Conservation (phyloP, 73 alveolate genomes). For the Stentor roeselii region DNA sequence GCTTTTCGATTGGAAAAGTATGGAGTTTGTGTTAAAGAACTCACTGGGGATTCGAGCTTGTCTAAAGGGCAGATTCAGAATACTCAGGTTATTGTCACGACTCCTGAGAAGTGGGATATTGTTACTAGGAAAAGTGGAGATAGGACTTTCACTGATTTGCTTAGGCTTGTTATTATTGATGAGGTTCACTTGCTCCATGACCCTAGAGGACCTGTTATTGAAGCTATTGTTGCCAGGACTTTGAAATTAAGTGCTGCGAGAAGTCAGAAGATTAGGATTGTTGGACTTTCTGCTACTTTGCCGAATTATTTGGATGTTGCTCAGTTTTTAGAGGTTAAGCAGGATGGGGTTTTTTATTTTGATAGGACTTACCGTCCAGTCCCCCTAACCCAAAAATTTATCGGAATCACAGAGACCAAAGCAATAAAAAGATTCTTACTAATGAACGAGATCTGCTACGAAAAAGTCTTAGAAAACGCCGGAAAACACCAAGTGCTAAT, state of each 20-base stretch:
- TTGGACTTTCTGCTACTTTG: slow-evolving; percentile 99
- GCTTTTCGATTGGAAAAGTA: slow-evolving; percentile 33
- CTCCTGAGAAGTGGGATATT: slow-evolving; percentile 99
- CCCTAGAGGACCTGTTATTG: slow-evolving; percentile 99
- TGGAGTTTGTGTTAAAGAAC: slow-evolving; percentile 92
- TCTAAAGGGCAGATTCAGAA: slow-evolving; percentile 93
- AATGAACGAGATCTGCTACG: slow-evolving; percentile 98
- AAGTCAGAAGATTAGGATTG: slow-evolving; percentile 88
- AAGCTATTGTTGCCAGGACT: slow-evolving; percentile 98
- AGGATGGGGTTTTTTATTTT: slow-evolving; percentile 80
- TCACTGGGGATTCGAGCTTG: slow-evolving; percentile 98
- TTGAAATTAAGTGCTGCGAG: slow-evolving; percentile 90
- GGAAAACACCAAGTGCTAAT: slow-evolving; percentile 92
- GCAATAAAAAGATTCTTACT: slow-evolving; percentile 95
- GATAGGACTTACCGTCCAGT: slow-evolving; percentile 98
- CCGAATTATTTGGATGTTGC: slow-evolving; percentile 99
- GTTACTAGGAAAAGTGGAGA: slow-evolving; percentile 97
- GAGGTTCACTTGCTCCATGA: slow-evolving; percentile 99
- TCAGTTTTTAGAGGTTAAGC: slow-evolving; percentile 82
- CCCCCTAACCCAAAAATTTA: slow-evolving; percentile 92
- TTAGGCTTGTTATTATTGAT: slow-evolving; percentile 96
- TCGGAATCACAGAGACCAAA: slow-evolving; percentile 99
- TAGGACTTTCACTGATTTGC: slow-evolving; percentile 91
- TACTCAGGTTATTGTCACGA: slow-evolving; percentile 97
- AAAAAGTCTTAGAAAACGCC: slow-evolving; percentile 89